Conservation (phyloP, 345 rosid species). For the Erucastrum elatum region DNA sequence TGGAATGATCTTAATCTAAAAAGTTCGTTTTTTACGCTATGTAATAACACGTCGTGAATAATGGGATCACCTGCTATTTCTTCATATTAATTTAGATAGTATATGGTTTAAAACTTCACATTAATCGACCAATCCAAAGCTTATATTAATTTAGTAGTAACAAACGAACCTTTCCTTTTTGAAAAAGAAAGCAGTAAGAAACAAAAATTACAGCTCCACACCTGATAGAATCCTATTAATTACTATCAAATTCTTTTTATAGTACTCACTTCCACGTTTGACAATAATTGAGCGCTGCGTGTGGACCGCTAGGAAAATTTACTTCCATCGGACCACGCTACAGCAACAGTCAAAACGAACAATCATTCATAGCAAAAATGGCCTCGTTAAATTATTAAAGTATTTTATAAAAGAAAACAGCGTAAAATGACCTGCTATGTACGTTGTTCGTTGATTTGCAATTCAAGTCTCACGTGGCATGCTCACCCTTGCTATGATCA, state of each 20-base stretch:
- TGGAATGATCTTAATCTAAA: background rate
- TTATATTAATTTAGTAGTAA: no score
- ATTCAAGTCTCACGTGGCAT: constrained; percentile 1
- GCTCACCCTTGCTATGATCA: background rate
- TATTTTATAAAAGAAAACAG: background rate
- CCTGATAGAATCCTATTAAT: no score
- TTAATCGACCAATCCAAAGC: no score
- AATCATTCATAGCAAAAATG: constrained; percentile 12
- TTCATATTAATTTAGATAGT: no score
- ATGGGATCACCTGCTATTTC: no score
- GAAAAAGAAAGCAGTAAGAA: no score
- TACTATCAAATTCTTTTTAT: background rate
- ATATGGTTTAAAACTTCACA: no score
- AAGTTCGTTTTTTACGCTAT: background rate
- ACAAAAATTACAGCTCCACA: no score
- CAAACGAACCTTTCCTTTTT: no score
- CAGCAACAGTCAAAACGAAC: constrained; percentile 22
- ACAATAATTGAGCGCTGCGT: constrained; percentile 1
- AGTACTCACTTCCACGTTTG: background rate
- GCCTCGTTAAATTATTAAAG: background rate
- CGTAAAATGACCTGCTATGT: background rate
- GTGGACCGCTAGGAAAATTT: constrained; percentile 5
- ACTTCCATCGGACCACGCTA: constrained; percentile 26
- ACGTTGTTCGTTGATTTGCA: constrained; percentile 5
- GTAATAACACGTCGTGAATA: no score